These are phyloP conservation scores for Suillus spraguei DNA, from an alignment of 768 basidiomycete genomes.

Conservation along the genomic window DNA sequence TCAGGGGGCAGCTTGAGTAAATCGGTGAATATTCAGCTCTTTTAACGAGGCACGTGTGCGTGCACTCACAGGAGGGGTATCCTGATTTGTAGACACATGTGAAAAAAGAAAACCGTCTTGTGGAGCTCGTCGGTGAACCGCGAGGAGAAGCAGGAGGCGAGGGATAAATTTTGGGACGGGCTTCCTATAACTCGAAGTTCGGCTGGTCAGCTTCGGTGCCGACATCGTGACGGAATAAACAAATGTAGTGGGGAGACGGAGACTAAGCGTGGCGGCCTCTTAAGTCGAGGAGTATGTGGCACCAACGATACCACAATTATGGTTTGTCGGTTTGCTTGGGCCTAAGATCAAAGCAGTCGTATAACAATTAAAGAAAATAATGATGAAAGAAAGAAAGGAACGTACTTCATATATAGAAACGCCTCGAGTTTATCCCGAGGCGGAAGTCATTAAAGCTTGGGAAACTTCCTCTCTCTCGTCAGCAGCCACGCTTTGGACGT, in stretches of 20 bases:
- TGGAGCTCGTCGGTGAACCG: slow-evolving; percentile 36
- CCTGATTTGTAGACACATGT: slow-evolving; percentile 17
- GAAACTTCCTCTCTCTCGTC: slow-evolving; percentile 35
- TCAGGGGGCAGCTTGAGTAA: slow-evolving; percentile 34
- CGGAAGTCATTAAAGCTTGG: slow-evolving; percentile 30
- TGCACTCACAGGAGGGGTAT: slow-evolving; percentile 35
- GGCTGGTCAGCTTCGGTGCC: slow-evolving; percentile 30
- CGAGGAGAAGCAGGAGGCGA: slow-evolving; percentile 53
- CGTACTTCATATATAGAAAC: slow-evolving; percentile 34
- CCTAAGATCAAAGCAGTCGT: slow-evolving; percentile 29
- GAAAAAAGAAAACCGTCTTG: slow-evolving; percentile 35
- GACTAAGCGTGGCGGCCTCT: slow-evolving; percentile 1
- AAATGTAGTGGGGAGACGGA: not conserved
- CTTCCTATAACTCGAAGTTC: slow-evolving; percentile 66
- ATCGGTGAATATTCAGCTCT: slow-evolving; percentile 11
- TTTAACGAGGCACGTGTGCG: slow-evolving; percentile 4
- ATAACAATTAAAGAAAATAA: slow-evolving; percentile 23
- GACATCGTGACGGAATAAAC: slow-evolving; percentile 23
- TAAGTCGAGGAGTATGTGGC: slow-evolving; percentile 3
- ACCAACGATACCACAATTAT: not conserved
- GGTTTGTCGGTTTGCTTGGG: slow-evolving; percentile 27
- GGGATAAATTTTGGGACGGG: slow-evolving; percentile 67
- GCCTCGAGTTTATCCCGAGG: slow-evolving; percentile 35
- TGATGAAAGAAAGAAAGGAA: slow-evolving; percentile 29
- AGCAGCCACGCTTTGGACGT: slow-evolving; percentile 38